Base-by-base conservation (phyloP, 2,329 filamentous ascomycete species). In the Fusarium annulatum region DNA sequence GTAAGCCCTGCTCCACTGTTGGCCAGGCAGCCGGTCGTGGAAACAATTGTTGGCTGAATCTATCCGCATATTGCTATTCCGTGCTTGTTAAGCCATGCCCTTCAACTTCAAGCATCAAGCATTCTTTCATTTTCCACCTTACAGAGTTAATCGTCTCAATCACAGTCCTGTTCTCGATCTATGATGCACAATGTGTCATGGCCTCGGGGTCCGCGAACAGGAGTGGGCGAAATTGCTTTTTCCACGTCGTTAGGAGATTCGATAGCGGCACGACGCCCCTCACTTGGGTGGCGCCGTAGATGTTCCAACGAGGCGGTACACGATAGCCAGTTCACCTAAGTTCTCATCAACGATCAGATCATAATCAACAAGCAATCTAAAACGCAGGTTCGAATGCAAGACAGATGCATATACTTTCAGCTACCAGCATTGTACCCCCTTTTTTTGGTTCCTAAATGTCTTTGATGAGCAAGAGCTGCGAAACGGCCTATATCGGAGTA, bases 281-380 rank as follows among this genome's bases (percentile, higher is more conserved):
- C 58, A 41, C 52, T 49, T 48, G n/a, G 53, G 48, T 61, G 33
- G 48, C 61, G 30, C 41, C 42, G 60, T 51, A 21, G 36, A 58
- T 48, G 43, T 61, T 53, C 52, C 59, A 46, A 45, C 43, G 34
- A 49, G 23, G 59, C 46, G 34, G 52, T 19, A 39, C 51, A 51
- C 19, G 49, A 42, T 46, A 55, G 49, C 42, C 63, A 62, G 38
- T 28, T 38, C 36, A 66, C 51, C 12, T 23, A 51, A 60, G 41
- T 72, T 66, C 57, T 72, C 45, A 34, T 33, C 42, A 34, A 36
- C 15, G 26, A 67, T 75, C 68, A 67, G 57, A 55, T 67, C 72
- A 74, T 69, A 51, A 48, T 42, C 18, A n/a, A 48, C 26, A 60
- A 64, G 45, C 34, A 49, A 60, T 60, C 43, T 59, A 26, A 59